Evolutionary conservation across 2,329 filamentous ascomycete species (phyloP).

Genomic region (Plectosphaerella cucumerina): DNA sequence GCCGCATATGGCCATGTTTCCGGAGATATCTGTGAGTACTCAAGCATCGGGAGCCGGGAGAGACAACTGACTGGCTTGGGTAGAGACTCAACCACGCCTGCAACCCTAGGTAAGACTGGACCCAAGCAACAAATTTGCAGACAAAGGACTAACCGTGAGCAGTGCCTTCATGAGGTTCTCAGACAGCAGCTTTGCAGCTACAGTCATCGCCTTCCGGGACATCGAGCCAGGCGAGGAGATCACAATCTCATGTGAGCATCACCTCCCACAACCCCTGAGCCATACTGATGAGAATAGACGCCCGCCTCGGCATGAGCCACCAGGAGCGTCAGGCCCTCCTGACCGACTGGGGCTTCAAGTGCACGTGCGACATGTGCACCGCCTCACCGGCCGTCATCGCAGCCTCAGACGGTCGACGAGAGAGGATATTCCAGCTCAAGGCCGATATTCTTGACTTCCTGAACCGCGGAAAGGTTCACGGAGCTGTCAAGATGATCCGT

Average conservation of each 20-base stretch:
- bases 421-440: constrained; percentile 17
- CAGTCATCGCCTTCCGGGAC: constrained; percentile 18
- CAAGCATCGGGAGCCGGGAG: not conserved
- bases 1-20: constrained; percentile 17
- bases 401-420: constrained; percentile 22
- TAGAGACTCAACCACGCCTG: constrained; percentile 19
- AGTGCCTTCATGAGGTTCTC: constrained; percentile 24
- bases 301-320: constrained; percentile 17
- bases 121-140: not conserved
- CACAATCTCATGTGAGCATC: constrained; percentile 20
- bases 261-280: not conserved
- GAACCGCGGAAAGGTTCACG: constrained; percentile 14
- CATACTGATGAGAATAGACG: constrained; percentile 14
- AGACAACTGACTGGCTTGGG: not conserved
- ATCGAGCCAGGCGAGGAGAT: constrained; percentile 24
- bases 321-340: constrained; percentile 18
- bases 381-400: constrained; percentile 20
- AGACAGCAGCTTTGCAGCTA: constrained; percentile 14
- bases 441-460: constrained; percentile 17
- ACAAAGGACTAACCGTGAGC: not conserved
- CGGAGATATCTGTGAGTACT: constrained; percentile 18
- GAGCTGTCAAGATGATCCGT: constrained; percentile 18
- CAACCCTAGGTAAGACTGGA: constrained; percentile 20
- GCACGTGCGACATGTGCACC: constrained; percentile 21
- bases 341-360: constrained; percentile 23